A percentile compares a stretch with the other conserved stretches of the same genome.
Evolutionary conservation across 768 basidiomycete species (phyloP).

Genomic region (Antrodiella citrinella): DNA sequence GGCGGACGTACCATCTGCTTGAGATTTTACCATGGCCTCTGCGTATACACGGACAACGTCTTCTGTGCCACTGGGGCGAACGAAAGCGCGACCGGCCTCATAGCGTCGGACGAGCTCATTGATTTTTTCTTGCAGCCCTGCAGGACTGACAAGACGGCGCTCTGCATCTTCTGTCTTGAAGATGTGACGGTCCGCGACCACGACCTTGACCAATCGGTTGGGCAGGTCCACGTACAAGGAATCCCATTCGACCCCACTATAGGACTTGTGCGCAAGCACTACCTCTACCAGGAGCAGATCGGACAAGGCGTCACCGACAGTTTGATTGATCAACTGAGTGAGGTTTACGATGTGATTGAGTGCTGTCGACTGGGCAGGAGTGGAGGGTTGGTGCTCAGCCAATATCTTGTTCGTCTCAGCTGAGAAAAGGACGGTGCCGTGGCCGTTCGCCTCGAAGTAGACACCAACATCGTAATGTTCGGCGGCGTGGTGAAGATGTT

Average conservation of each 20-base stretch:
- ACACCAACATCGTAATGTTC: conserved; percentile 93
- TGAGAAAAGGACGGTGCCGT: conserved; percentile 96
- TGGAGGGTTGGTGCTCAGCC: conserved; percentile 57
- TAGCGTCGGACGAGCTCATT: conserved; percentile 74
- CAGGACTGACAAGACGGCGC: conserved; percentile 73
- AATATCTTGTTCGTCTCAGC: conserved; percentile 58
- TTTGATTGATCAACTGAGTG: conserved; percentile 88
- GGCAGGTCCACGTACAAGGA: conserved; percentile 89
- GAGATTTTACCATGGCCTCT: conserved; percentile 66
- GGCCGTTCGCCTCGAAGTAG: conserved; percentile 99
- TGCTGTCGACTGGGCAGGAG: conserved; percentile 76
- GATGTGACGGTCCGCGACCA: conserved; percentile 69
- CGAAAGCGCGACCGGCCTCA: conserved; percentile 85
- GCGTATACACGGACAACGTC: conserved; percentile 98
- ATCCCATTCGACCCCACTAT: conserved; percentile 84
- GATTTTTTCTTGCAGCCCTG: conserved; percentile 72
- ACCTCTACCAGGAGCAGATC: conserved; percentile 94
- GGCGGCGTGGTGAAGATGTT: conserved; percentile 96
- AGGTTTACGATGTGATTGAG: conserved; percentile 71
- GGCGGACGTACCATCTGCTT: conserved; percentile 70
- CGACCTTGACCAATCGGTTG: conserved; percentile 90
- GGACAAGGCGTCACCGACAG: conserved; percentile 93
- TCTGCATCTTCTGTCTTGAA: conserved; percentile 95
- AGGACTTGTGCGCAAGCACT: conserved; percentile 83
- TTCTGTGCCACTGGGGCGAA: conserved; percentile 95